phyloP scores from a whole-genome alignment of 1,284 basidiomycete genomes.

The Ustilago curta region DNA sequence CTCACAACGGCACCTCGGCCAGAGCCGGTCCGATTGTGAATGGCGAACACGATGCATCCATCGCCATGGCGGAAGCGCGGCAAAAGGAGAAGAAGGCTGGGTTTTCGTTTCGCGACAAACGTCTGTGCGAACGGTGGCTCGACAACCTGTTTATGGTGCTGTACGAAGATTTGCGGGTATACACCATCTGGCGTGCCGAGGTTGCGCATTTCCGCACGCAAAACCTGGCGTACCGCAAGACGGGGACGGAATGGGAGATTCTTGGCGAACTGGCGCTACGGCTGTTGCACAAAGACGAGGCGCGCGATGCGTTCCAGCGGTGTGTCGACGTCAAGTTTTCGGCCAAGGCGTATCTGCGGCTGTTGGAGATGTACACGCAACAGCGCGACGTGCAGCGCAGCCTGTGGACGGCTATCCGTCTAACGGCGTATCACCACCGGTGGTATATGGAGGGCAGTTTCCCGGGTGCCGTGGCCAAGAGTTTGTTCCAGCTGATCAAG shows the following conservation, averaged over 20 bases:
- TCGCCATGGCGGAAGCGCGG: slow-evolving; percentile 43
- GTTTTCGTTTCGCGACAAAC: slow-evolving; percentile 94
- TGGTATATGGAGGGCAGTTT: slow-evolving; percentile 75
- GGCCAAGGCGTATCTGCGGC: slow-evolving; percentile 88
- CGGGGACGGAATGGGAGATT: slow-evolving; percentile 97
- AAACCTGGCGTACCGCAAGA: slow-evolving; percentile 95
- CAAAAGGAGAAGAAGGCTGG: slow-evolving; percentile 70
- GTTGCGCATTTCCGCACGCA: slow-evolving; percentile 99
- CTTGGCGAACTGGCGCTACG: slow-evolving; percentile 91
- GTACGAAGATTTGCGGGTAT: slow-evolving; percentile 98
- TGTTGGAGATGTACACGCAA: slow-evolving; percentile 93
- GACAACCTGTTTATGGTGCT: slow-evolving; percentile 99
- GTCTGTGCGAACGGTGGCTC: slow-evolving; percentile 96
- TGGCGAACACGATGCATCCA: slow-evolving; percentile 52
- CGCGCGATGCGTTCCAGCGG: slow-evolving; percentile 94
- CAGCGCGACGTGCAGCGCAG: slow-evolving; percentile 90
- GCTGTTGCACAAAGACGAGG: slow-evolving; percentile 95
- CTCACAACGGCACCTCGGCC: slow-evolving; percentile 18
- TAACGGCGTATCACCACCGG: slow-evolving; percentile 87
- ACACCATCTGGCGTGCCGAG: slow-evolving; percentile 99
- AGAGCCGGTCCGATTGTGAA: slow-evolving; percentile 31
- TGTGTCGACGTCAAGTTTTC: slow-evolving; percentile 91
- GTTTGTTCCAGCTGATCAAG: slow-evolving; percentile 91
- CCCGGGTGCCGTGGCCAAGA: slow-evolving; percentile 87
- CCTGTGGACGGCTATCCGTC: slow-evolving; percentile 88